These are phyloP conservation scores for Calvatia gigantea DNA, from an alignment of 768 basidiomycete species.

Conservation along the genomic window DNA sequence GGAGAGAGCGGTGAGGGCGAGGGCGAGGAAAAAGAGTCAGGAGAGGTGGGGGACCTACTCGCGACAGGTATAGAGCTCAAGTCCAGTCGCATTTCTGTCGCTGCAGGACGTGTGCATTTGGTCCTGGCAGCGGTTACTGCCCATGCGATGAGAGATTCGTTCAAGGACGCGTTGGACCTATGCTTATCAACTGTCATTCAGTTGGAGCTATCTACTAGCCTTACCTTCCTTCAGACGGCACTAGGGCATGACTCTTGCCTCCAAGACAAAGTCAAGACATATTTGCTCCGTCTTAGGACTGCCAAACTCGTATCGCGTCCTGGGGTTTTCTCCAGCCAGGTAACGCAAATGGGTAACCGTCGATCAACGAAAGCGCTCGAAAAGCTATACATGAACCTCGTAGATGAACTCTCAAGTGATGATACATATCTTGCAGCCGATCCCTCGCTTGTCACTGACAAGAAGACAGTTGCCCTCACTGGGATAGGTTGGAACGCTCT, in stretches of 20 bases:
- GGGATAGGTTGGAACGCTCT: constrained; percentile 63
- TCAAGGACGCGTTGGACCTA: constrained; percentile 47
- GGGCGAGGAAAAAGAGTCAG: background rate
- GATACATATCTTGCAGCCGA: constrained; percentile 53
- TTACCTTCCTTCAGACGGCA: background rate
- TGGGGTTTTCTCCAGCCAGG: constrained; percentile 43
- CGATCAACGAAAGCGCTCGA: constrained; percentile 31
- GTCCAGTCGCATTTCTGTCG: constrained; percentile 7
- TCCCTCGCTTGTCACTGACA: constrained; percentile 30
- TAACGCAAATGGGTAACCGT: constrained; percentile 40
- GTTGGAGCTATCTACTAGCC: constrained; percentile 16
- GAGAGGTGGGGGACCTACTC: constrained; percentile 7
- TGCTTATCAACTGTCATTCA: constrained; percentile 37
- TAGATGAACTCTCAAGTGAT: constrained; percentile 46
- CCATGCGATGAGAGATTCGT: constrained; percentile 54
- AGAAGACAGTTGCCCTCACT: constrained; percentile 47
- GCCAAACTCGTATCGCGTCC: constrained; percentile 53
- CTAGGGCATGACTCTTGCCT: constrained; percentile 34
- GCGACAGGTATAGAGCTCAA: constrained; percentile 20
- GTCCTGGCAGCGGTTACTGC: constrained; percentile 59
- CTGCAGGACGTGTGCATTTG: constrained; percentile 33
- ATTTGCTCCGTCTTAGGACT: constrained; percentile 42
- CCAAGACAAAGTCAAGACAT: constrained; percentile 38
- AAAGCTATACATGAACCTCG: constrained; percentile 47
- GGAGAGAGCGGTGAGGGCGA: constrained; percentile 4